A percentile compares a stretch with the other conserved stretches of the same genome.
phyloP scores from a whole-genome alignment of 345 rosid species.

The Cardamine occulta region DNA sequence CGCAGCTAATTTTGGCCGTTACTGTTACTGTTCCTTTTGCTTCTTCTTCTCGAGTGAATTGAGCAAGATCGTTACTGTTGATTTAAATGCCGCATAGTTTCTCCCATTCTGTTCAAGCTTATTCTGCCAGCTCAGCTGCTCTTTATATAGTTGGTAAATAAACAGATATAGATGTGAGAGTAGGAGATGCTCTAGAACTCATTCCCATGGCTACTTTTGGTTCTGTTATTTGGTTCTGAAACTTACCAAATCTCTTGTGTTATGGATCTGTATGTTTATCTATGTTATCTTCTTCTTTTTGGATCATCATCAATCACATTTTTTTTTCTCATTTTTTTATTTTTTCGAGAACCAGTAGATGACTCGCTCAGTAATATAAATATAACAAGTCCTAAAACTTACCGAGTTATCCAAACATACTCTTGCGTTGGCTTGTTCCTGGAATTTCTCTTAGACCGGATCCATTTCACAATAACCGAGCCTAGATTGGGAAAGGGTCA shows the following conservation, averaged over 20 bases:
- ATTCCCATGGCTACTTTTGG: neutral
- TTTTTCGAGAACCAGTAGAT: no score
- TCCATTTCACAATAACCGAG: neutral
- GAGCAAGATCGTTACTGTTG: no score
- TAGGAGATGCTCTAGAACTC: neutral
- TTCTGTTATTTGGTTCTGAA: neutral
- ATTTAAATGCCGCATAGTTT: no score
- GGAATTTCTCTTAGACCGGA: neutral
- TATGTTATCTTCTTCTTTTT: neutral
- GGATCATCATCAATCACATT: neutral
- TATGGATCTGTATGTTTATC: neutral
- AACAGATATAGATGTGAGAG: neutral
- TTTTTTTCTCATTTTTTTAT: no score
- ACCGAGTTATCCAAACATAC: neutral
- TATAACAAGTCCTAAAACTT: no score
- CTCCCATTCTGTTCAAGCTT: no score
- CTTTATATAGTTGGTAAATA: neutral
- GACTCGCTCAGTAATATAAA: neutral
- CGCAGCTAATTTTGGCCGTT: no score
- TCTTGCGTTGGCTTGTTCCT: slow-evolving; percentile 21
- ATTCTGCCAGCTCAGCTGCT: neutral
- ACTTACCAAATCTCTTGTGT: neutral
- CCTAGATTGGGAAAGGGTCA: slow-evolving; percentile 23
- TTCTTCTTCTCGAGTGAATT: no score
- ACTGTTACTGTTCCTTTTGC: no score